Evolutionary conservation across 225 moss, liverwort and hornwort genomes (phyloP).

Genomic region (Asterella californica): DNA sequence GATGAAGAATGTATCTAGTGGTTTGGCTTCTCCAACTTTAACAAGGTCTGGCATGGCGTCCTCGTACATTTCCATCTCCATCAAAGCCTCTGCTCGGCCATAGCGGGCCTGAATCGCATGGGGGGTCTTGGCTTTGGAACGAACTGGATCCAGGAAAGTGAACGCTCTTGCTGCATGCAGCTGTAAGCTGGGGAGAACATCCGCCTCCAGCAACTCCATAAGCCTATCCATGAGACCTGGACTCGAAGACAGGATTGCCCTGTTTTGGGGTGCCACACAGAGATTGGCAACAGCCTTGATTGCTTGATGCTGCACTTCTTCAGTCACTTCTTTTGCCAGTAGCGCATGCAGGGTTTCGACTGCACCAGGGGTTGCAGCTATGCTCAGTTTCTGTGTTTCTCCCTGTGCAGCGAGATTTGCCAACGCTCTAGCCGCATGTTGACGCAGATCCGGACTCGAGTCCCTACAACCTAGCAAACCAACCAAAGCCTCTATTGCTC

Average conservation of each 20-base stretch:
- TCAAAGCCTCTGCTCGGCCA: conserved; percentile 18
- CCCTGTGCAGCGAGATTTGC: conserved; percentile 25
- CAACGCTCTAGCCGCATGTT: conserved; percentile 19
- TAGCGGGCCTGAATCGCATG: conserved; percentile 10
- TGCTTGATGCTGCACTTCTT: conserved; percentile 18
- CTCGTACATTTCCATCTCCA: conserved; percentile 23
- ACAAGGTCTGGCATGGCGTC: conserved; percentile 13
- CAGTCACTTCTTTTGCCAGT: conserved; percentile 1
- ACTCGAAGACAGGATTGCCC: neutral
- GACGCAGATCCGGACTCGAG: conserved; percentile 13
- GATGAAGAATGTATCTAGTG: conserved; percentile 21
- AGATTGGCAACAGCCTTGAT: conserved; percentile 23
- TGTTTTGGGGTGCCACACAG: neutral
- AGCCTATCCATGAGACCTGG: conserved; percentile 11
- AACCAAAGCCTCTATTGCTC: conserved; percentile 17
- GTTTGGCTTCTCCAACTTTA: conserved; percentile 7
- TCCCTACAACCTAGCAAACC: conserved; percentile 3
- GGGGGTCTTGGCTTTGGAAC: neutral
- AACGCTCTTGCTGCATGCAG: conserved; percentile 23
- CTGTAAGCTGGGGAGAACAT: conserved; percentile 6
- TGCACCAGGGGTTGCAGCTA: conserved; percentile 12
- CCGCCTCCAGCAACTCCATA: conserved; percentile 7
- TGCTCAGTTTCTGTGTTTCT: conserved; percentile 16
- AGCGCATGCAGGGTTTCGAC: conserved; percentile 5
- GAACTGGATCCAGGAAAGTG: conserved; percentile 14